Conservation (phyloP, 2,329 filamentous ascomycete species). For the Neonectria hederae region DNA sequence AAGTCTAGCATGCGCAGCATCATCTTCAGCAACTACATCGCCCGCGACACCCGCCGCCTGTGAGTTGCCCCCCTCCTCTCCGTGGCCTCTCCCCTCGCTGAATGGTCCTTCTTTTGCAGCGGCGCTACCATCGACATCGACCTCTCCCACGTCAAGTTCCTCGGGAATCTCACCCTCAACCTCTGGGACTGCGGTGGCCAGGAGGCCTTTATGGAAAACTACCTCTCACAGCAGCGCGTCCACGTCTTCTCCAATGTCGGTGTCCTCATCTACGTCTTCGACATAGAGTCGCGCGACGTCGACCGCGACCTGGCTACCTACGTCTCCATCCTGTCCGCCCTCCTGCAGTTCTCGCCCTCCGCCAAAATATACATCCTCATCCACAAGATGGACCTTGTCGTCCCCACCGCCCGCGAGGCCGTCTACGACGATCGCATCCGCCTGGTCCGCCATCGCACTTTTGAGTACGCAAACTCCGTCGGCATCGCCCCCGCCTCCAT, state of each 20-base stretch:
- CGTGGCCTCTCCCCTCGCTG: background rate
- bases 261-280: constrained; percentile 98
- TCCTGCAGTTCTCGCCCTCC: constrained; percentile 82
- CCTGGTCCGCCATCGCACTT: constrained; percentile 78
- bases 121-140: constrained; percentile 99
- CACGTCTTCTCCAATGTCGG: constrained; percentile 98
- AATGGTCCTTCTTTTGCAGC: constrained; percentile 43
- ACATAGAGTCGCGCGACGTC: constrained; percentile 95
- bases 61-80: constrained; percentile 46
- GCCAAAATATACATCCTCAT: constrained; percentile 94
- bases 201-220: constrained; percentile 99
- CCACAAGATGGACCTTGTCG: constrained; percentile 98
- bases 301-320: constrained; percentile 94
- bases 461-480: constrained; percentile 57
- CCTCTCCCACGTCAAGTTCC: constrained; percentile 97
- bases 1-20: constrained; percentile 99
- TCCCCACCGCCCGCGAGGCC: constrained; percentile 77
- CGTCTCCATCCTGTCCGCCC: constrained; percentile 85
- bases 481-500: constrained; percentile 53
- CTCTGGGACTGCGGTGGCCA: constrained; percentile 99
- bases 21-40: constrained; percentile 99
- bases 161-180: constrained; percentile 96
- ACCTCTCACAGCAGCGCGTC: constrained; percentile 91
- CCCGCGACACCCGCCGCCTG: constrained; percentile 90
- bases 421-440: constrained; percentile 87